Evolutionary conservation across 2,329 filamentous ascomycete species (phyloP).

Genomic region (Xylaria sp.): DNA sequence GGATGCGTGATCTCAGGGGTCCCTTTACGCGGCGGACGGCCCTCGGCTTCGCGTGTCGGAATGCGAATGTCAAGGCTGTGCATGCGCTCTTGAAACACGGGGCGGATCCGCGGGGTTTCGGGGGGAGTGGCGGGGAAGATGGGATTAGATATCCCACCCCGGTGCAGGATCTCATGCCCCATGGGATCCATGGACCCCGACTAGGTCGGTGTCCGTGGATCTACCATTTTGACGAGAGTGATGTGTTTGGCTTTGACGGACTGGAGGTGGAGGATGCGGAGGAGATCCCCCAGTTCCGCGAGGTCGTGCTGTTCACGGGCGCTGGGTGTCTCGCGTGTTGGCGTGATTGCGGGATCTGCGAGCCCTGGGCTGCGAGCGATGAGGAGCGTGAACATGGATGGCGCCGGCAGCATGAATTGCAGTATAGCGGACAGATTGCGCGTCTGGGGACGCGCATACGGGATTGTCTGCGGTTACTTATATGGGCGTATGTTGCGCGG

Average conservation of each 20-base stretch:
- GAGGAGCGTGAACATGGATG: background rate
- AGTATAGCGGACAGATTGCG: conserved; percentile 5
- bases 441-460: conserved; percentile 2
- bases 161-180: conserved; percentile 14
- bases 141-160: conserved; percentile 11
- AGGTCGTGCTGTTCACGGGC: background rate
- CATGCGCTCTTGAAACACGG: conserved; percentile 9
- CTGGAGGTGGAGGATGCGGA: conserved; percentile 6
- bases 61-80: conserved; percentile 16
- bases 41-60: conserved; percentile 15
- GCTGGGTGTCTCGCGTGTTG: too few relatives aligned
- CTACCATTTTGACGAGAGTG: conserved; percentile 9
- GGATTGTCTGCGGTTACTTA: conserved; percentile 6
- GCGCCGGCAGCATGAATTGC: background rate
- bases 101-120: conserved; percentile 9
- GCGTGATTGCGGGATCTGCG: too few relatives aligned
- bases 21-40: conserved; percentile 10
- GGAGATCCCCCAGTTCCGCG: conserved; percentile 5
- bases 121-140: background rate
- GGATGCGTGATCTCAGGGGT: background rate
- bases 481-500: background rate
- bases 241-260: conserved; percentile 3
- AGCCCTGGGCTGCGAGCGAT: background rate
- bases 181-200: conserved; percentile 8
- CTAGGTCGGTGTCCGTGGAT: conserved; percentile 9